Conservation (phyloP, 192 early-diverging fungal species). For the Phycomyces blakesleeanus region DNA sequence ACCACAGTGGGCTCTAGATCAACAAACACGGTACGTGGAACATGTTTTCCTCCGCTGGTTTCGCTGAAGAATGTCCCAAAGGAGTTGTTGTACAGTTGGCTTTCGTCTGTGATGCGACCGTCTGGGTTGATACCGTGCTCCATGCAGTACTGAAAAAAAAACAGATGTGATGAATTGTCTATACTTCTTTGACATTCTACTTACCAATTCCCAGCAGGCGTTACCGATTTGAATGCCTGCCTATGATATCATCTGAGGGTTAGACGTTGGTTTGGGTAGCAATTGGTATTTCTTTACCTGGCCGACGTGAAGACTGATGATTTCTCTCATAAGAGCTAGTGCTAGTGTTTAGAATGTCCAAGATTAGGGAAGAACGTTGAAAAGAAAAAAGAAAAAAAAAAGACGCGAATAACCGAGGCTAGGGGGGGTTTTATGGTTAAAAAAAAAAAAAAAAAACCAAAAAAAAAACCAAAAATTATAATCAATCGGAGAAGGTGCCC, state of each 20-base stretch:
- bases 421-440: too few relatives aligned
- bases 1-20: slow-evolving; percentile 95
- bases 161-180: background rate
- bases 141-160: slow-evolving; percentile 54
- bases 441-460: too few relatives aligned
- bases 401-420: background rate
- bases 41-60: slow-evolving; percentile 97
- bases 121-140: slow-evolving; percentile 98
- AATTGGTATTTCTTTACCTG: slow-evolving; percentile 69
- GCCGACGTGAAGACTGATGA: slow-evolving; percentile 43
- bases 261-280: slow-evolving; percentile 56
- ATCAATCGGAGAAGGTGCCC: too few relatives aligned
- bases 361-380: background rate
- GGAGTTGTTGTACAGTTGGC: slow-evolving; percentile 27
- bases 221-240: slow-evolving; percentile 17
- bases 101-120: slow-evolving; percentile 60
- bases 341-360: background rate
- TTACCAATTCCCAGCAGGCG: slow-evolving; percentile 21
- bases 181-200: too few relatives aligned
- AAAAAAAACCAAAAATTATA: too few relatives aligned
- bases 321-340: slow-evolving; percentile 33
- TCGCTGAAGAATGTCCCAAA: slow-evolving; percentile 99
- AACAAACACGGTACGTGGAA: slow-evolving; percentile 97
- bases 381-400: background rate
- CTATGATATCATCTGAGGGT: background rate